Percentiles rank a stretch among this genome's conserved stretches.
phyloP scores from a whole-genome alignment of 2,329 filamentous ascomycete species.

The Diaporthe sp. region DNA sequence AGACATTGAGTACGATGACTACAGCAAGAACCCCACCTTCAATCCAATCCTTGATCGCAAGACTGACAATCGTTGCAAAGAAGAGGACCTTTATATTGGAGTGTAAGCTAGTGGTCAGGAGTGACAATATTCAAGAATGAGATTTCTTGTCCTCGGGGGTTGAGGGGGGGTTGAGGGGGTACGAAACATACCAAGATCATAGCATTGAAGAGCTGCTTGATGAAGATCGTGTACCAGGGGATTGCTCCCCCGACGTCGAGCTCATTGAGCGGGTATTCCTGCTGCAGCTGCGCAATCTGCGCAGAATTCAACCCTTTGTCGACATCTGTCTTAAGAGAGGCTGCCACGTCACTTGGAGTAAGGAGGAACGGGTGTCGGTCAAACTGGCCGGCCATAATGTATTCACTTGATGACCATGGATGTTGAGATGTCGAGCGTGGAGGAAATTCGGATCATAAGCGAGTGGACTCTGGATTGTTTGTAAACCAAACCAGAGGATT shows the following conservation, averaged over 20 bases:
- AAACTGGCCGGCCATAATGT: constrained; percentile 57
- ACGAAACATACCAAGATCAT: constrained; percentile 73
- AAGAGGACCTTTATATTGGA: constrained; percentile 74
- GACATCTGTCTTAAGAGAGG: constrained; percentile 69
- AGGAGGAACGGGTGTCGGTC: constrained; percentile 71
- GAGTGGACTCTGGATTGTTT: not conserved
- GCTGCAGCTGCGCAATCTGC: constrained; percentile 68
- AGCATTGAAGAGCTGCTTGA: constrained; percentile 80
- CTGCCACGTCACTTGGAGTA: constrained; percentile 69
- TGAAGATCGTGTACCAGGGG: constrained; percentile 76
- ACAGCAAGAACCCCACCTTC: constrained; percentile 48
- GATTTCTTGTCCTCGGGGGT: too few relatives aligned
- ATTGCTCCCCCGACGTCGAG: constrained; percentile 76
- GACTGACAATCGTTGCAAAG: constrained; percentile 80
- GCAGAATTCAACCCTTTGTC: constrained; percentile 73
- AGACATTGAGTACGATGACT: constrained; percentile 69
- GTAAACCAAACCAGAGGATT: not conserved
- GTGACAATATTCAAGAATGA: constrained; percentile 26
- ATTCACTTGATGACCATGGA: constrained; percentile 27
- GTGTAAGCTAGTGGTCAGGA: constrained; percentile 50
- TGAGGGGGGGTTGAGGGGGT: not conserved
- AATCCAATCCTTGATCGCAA: constrained; percentile 65
- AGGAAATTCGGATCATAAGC: constrained; percentile 6
- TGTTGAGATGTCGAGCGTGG: not conserved
- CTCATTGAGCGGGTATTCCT: constrained; percentile 74